Evolutionary conservation across 306 rosid species (phyloP).

Genomic region (Pyrus communis): DNA sequence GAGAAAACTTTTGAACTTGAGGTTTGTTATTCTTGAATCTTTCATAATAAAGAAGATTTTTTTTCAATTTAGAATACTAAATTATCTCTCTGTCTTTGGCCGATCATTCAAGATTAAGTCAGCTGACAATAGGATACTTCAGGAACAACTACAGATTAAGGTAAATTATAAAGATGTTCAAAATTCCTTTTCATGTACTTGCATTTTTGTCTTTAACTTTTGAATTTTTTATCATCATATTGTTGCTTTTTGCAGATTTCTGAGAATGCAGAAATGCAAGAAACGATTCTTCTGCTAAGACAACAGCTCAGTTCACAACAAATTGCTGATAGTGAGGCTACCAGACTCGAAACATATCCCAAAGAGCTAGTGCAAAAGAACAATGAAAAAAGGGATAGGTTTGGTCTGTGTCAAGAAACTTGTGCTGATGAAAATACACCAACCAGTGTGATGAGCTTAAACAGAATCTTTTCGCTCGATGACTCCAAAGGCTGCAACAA

Average conservation of each 20-base stretch:
- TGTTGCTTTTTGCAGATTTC: conserved; percentile 33
- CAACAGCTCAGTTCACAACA: conserved; percentile 39
- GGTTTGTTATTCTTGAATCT: conserved; percentile 42
- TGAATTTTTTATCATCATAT: neutral
- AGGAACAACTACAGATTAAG: conserved; percentile 75
- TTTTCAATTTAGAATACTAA: conserved; percentile 14
- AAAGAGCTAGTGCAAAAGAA: conserved; percentile 25
- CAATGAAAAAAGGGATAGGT: conserved; percentile 20
- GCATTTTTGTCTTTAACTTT: conserved; percentile 1
- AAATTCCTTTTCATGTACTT: conserved; percentile 6
- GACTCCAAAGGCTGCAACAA: conserved; percentile 34
- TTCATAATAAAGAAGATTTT: conserved; percentile 15
- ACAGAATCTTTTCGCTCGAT: conserved; percentile 39
- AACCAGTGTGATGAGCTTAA: conserved; percentile 43
- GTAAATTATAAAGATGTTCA: conserved; percentile 25
- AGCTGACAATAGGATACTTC: conserved; percentile 86
- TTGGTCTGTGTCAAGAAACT: conserved; percentile 26
- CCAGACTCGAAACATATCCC: conserved; percentile 7
- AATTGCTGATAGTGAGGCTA: conserved; percentile 22
- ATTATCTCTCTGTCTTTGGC: conserved; percentile 18
- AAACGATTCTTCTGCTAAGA: conserved; percentile 58
- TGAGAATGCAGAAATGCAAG: conserved; percentile 68
- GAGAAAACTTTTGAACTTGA: conserved; percentile 77
- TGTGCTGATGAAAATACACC: conserved; percentile 40
- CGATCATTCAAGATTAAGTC: conserved; percentile 60